phyloP scores from a whole-genome alignment of 2,329 filamentous ascomycete genomes.

The Kalmusia sp. region DNA sequence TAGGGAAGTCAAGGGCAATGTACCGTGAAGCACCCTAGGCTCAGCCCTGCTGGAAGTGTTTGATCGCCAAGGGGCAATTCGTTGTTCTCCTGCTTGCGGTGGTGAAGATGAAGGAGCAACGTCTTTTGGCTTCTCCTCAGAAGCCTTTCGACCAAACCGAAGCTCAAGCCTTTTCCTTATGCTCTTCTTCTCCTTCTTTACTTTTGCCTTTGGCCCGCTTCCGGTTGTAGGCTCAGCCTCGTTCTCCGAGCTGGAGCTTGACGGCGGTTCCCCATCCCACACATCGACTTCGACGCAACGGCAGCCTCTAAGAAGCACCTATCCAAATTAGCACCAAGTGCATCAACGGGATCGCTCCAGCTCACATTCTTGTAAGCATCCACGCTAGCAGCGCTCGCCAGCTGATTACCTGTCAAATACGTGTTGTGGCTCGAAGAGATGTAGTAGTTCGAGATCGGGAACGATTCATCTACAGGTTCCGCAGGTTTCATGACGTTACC shows the following conservation, averaged over 20 bases:
- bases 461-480: slow-evolving; percentile 63
- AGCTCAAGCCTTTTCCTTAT: slow-evolving; percentile 45
- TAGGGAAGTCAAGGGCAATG: not conserved
- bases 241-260: slow-evolving; percentile 48
- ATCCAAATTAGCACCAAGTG: slow-evolving; percentile 7
- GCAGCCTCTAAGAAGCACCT: slow-evolving; percentile 78
- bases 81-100: slow-evolving; percentile 21
- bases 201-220: slow-evolving; percentile 12
- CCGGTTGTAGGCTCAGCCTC: slow-evolving; percentile 31
- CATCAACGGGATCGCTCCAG: slow-evolving; percentile 14
- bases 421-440: slow-evolving; percentile 97
- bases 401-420: slow-evolving; percentile 86
- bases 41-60: slow-evolving; percentile 57
- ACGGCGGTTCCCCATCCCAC: slow-evolving; percentile 74
- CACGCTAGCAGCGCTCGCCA: slow-evolving; percentile 77
- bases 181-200: slow-evolving; percentile 35
- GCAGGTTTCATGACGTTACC: slow-evolving; percentile 55
- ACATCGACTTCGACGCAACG: slow-evolving; percentile 95
- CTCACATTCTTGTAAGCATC: slow-evolving; percentile 79
- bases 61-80: slow-evolving; percentile 40
- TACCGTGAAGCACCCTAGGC: slow-evolving; percentile 81
- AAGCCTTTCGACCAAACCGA: slow-evolving; percentile 38
- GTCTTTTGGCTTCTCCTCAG: slow-evolving; percentile 27
- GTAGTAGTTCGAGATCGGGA: slow-evolving; percentile 86
- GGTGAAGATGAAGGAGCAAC: slow-evolving; percentile 12